A percentile compares a stretch with the other conserved stretches of the same genome.
Evolutionary conservation across 1,139 yeast species (phyloP).

Genomic region (Yamadazyma buinensis): DNA sequence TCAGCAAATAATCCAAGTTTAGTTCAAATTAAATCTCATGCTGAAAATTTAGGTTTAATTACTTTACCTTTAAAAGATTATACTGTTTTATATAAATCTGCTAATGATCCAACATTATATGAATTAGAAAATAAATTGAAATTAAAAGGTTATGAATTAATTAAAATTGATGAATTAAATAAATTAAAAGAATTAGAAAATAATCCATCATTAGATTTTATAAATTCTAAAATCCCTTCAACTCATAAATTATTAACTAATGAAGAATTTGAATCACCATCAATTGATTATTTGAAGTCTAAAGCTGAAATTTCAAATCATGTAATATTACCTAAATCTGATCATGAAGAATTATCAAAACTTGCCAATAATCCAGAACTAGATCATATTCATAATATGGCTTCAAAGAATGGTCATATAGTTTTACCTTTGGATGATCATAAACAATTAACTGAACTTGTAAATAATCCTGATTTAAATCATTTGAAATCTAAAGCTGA

Average conservation of each 20-base stretch:
- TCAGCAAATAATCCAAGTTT: constrained; percentile 31
- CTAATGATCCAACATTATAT: constrained; percentile 32
- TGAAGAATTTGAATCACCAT: constrained; percentile 16
- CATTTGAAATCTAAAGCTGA: constrained; percentile 19
- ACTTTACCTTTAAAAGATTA: constrained; percentile 33
- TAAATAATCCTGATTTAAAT: constrained; percentile 21
- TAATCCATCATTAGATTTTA: constrained; percentile 21
- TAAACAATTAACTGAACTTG: constrained; percentile 5
- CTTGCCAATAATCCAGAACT: constrained; percentile 21
- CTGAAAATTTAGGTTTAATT: constrained; percentile 33
- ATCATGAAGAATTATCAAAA: constrained; percentile 11
- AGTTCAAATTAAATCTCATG: constrained; percentile 31
- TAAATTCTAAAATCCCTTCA: constrained; percentile 16
- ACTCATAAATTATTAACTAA: constrained; percentile 11
- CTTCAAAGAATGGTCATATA: constrained; percentile 14
- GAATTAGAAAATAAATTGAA: constrained; percentile 18
- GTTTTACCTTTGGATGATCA: constrained; percentile 18
- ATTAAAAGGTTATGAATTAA: constrained; percentile 14
- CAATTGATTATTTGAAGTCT: constrained; percentile 14
- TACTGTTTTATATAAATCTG: constrained; percentile 30
- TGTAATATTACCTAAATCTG: constrained; percentile 8
- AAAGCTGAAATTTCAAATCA: constrained; percentile 12
- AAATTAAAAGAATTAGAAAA: constrained; percentile 13
- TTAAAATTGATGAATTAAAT: constrained; percentile 9
- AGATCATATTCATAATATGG: constrained; percentile 14